phyloP scores from a whole-genome alignment of 2,329 filamentous ascomycete genomes.

The Furcasterigmium sp. region DNA sequence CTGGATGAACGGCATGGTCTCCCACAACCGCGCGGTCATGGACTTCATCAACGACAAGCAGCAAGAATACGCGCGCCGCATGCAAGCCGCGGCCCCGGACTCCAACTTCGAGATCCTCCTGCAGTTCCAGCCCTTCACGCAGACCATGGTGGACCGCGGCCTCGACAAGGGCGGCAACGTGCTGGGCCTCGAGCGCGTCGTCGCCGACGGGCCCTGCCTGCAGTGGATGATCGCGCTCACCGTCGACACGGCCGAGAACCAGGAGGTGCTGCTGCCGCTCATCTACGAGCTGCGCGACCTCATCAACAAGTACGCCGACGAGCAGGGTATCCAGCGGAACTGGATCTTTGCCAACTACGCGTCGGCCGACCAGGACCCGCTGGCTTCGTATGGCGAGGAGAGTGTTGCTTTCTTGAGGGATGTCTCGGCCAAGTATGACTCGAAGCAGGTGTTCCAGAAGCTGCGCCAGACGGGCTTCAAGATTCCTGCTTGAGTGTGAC shows the following conservation, averaged over 20 bases:
- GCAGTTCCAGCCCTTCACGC: constrained; percentile 26
- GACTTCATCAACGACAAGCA: constrained; percentile 23
- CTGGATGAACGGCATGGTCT: constrained; percentile 25
- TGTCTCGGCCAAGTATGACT: constrained; percentile 25
- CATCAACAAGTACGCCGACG: constrained; percentile 18
- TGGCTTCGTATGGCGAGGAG: constrained; percentile 28
- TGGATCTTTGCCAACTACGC: constrained; percentile 41
- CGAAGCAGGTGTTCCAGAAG: constrained; percentile 26
- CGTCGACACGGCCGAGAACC: constrained; percentile 27
- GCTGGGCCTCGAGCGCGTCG: constrained; percentile 23
- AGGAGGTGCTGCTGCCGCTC: constrained; percentile 23
- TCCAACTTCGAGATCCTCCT: constrained; percentile 18
- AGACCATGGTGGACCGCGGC: constrained; percentile 18
- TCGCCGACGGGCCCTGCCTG: constrained; percentile 27
- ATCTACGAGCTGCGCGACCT: constrained; percentile 17
- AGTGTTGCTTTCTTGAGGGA: constrained; percentile 23
- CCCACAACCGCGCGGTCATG: constrained; percentile 21
- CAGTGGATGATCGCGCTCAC: constrained; percentile 31
- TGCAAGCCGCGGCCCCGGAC: constrained; percentile 18
- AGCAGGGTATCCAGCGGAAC: constrained; percentile 22
- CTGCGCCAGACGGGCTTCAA: constrained; percentile 22
- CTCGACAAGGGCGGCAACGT: constrained; percentile 21
- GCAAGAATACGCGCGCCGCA: constrained; percentile 18
- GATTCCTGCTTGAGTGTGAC: constrained; percentile 6
- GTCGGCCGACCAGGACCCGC: constrained; percentile 28